Evolutionary conservation across 1,139 yeast genomes (phyloP).

Genomic region (Pichia sp.): DNA sequence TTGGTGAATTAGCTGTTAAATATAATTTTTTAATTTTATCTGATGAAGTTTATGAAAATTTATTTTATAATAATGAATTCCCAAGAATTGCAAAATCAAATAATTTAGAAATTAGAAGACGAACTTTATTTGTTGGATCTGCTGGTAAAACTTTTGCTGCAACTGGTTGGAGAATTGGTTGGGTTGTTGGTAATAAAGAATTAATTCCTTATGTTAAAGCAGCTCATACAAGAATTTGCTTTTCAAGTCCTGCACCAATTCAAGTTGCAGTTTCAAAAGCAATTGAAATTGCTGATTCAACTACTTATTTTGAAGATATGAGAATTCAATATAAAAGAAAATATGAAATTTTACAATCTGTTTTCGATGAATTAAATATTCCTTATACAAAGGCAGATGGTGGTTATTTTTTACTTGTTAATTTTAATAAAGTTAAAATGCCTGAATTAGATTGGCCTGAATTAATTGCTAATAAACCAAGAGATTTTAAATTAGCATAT

Average conservation of each 20-base stretch:
- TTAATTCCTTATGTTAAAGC: conserved; percentile 73
- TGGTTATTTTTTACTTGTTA: conserved; percentile 85
- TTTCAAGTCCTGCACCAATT: conserved; percentile 84
- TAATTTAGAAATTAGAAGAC: conserved; percentile 65
- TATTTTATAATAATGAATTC: conserved; percentile 58
- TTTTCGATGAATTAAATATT: conserved; percentile 78
- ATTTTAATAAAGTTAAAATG: conserved; percentile 71
- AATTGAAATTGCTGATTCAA: conserved; percentile 51
- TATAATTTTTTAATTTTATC: conserved; percentile 76
- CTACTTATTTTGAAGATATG: conserved; percentile 60
- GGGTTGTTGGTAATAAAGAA: conserved; percentile 84
- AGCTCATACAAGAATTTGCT: conserved; percentile 91
- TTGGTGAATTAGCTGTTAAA: conserved; percentile 78
- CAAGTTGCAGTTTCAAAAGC: conserved; percentile 90
- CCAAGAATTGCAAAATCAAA: conserved; percentile 67
- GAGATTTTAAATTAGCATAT: conserved; percentile 81
- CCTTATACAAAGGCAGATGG: conserved; percentile 92
- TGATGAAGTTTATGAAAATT: conserved; percentile 92
- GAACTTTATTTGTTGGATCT: conserved; percentile 88
- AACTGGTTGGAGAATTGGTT: conserved; percentile 98
- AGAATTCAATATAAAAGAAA: conserved; percentile 62
- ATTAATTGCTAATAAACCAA: conserved; percentile 61
- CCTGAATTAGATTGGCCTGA: conserved; percentile 62
- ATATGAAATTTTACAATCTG: conserved; percentile 61
- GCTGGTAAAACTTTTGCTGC: conserved; percentile 98